Conservation (phyloP, 192 early-diverging fungal species). For the Podila clonocystis region DNA sequence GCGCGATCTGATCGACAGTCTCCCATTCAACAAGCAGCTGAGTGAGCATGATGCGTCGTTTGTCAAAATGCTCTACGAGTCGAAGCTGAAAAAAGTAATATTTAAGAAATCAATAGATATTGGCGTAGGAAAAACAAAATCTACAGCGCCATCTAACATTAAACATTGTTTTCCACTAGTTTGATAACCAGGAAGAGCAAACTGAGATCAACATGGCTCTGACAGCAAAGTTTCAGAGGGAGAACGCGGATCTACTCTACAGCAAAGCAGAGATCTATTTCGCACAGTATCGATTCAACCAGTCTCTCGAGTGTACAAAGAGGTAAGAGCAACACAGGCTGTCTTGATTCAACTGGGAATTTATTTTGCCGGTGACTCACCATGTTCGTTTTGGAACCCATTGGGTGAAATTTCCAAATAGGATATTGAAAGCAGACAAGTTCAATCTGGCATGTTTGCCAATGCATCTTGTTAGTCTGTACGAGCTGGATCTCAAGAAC, state of each 20-base stretch:
- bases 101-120: background rate
- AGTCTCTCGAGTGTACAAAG: slow-evolving; percentile 59
- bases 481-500: slow-evolving; percentile 67
- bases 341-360: too few relatives aligned
- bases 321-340: slow-evolving; percentile 28
- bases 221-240: slow-evolving; percentile 48
- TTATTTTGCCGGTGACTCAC: too few relatives aligned
- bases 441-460: slow-evolving; percentile 68
- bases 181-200: slow-evolving; percentile 57
- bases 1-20: slow-evolving; percentile 60
- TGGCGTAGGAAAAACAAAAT: too few relatives aligned
- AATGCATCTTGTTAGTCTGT: slow-evolving; percentile 73
- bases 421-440: slow-evolving; percentile 68
- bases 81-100: slow-evolving; percentile 69
- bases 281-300: slow-evolving; percentile 57
- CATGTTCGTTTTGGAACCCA: background rate
- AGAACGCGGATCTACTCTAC: slow-evolving; percentile 61
- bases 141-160: too few relatives aligned
- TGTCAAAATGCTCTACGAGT: slow-evolving; percentile 66
- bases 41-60: slow-evolving; percentile 59
- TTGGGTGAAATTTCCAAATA: slow-evolving; percentile 18
- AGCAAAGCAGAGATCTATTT: slow-evolving; percentile 66
- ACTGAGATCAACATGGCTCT: slow-evolving; percentile 49
- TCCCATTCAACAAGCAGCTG: slow-evolving; percentile 62
- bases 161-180: slow-evolving; percentile 32